Evolutionary conservation across 805 yeast genomes (phyloP).

Genomic region (Wickerhamomyces tratensis): DNA sequence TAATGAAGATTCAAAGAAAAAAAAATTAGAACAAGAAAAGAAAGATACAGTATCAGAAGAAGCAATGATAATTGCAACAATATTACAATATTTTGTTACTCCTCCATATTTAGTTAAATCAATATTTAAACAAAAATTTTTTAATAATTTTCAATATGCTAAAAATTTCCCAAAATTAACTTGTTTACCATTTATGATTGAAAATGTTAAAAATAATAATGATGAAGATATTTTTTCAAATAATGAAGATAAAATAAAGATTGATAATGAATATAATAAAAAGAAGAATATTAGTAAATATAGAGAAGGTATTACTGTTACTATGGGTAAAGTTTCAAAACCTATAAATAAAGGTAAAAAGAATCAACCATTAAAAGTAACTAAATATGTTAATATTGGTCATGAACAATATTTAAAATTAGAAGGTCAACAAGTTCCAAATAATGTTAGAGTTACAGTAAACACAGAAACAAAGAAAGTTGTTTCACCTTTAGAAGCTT

Average conservation of each 20-base stretch:
- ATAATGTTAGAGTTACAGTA: slow-evolving; percentile 74
- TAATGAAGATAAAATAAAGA: no score
- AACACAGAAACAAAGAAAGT: slow-evolving; percentile 51
- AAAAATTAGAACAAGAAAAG: slow-evolving; percentile 7
- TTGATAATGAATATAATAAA: no score
- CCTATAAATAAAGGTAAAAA: slow-evolving; percentile 29
- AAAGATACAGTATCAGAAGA: slow-evolving; percentile 20
- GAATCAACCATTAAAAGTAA: slow-evolving; percentile 40
- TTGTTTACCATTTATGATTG: slow-evolving; percentile 64
- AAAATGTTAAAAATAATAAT: slow-evolving; percentile 19
- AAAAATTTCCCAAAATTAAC: slow-evolving; percentile 61
- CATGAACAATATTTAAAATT: slow-evolving; percentile 48
- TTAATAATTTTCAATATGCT: slow-evolving; percentile 50
- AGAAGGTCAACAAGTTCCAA: slow-evolving; percentile 52
- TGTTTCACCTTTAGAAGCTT: slow-evolving; percentile 65
- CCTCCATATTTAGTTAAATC: slow-evolving; percentile 71
- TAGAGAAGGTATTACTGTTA: slow-evolving; percentile 51
- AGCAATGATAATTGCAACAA: slow-evolving; percentile 49
- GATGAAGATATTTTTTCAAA: no score
- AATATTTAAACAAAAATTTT: slow-evolving; percentile 41
- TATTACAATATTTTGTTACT: slow-evolving; percentile 74
- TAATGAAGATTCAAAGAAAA: slow-evolving; percentile 4
- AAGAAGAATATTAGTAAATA: slow-evolving; percentile 18
- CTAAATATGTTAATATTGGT: slow-evolving; percentile 76
- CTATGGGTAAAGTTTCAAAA: slow-evolving; percentile 27